phyloP scores from a whole-genome alignment of 2,329 filamentous ascomycete species.

The Hymenoscyphus albidus region DNA sequence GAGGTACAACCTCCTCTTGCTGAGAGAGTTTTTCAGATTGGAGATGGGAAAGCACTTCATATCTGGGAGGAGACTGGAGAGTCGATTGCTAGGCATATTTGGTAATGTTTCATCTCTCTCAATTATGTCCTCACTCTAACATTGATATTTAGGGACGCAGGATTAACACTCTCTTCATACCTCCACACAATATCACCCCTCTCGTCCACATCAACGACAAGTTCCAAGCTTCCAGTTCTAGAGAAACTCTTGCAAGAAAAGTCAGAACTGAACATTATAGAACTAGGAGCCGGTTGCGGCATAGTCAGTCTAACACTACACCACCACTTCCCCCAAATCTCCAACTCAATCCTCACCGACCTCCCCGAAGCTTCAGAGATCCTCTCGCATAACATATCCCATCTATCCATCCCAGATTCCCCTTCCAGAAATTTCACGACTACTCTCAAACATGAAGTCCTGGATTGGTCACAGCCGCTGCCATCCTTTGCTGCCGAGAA shows the following conservation, averaged over 20 bases:
- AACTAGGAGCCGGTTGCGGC: constrained; percentile 66
- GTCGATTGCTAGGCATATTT: constrained; percentile 68
- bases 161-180: constrained; percentile 37
- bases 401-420: background rate
- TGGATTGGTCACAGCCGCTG: constrained; percentile 61
- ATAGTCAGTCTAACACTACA: constrained; percentile 64
- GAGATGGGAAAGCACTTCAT: constrained; percentile 22
- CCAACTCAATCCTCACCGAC: constrained; percentile 57
- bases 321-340: constrained; percentile 30
- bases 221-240: constrained; percentile 17
- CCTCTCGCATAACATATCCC: constrained; percentile 32
- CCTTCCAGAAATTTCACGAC: constrained; percentile 18
- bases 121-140: constrained; percentile 18
- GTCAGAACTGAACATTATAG: constrained; percentile 48
- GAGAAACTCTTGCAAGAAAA: constrained; percentile 17
- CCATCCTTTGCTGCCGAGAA: constrained; percentile 28
- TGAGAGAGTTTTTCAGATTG: constrained; percentile 24
- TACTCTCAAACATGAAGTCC: constrained; percentile 42
- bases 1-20: constrained; percentile 16
- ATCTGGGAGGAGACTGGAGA: constrained; percentile 70
- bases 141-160: constrained; percentile 35
- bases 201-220: background rate
- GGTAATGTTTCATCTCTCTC: constrained; percentile 42
- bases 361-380: constrained; percentile 61
- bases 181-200: constrained; percentile 22